A percentile compares a stretch with the other conserved stretches of the same genome.
Conservation (phyloP, 2,329 filamentous ascomycete species). For the Ceratocystiopsis brevicomis region DNA sequence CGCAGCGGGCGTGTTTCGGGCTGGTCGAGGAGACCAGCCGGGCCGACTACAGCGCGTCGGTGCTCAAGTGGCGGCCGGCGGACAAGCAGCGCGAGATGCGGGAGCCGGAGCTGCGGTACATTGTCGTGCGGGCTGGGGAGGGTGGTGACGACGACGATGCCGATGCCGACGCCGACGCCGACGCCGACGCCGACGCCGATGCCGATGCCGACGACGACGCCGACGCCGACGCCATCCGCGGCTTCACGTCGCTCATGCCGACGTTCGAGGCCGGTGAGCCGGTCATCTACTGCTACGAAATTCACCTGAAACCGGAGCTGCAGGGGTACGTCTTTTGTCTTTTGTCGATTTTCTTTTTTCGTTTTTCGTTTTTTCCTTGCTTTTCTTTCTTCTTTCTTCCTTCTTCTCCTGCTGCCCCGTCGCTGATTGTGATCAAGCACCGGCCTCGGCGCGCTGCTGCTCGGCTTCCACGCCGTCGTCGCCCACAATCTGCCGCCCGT, state of each 20-base stretch:
- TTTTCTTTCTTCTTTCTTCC: too few species aligned
- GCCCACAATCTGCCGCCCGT: slow-evolving; percentile 35
- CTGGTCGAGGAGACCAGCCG: slow-evolving; percentile 45
- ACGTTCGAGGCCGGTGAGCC: slow-evolving; percentile 45
- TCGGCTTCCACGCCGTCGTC: slow-evolving; percentile 33
- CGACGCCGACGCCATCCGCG: slow-evolving; percentile 18
- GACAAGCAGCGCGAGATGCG: slow-evolving; percentile 50
- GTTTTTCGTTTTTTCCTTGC: too few species aligned
- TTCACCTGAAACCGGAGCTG: slow-evolving; percentile 42
- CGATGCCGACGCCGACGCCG: background rate
- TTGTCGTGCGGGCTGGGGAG: slow-evolving; percentile 28
- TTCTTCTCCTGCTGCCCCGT: too few species aligned
- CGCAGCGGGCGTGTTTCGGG: slow-evolving; percentile 33
- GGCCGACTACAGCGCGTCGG: slow-evolving; percentile 43
- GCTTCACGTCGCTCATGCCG: slow-evolving; percentile 53
- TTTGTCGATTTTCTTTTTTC: too few species aligned
- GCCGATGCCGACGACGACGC: background rate
- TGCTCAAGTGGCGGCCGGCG: slow-evolving; percentile 40
- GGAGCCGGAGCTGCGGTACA: slow-evolving; percentile 46
- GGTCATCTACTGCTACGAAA: slow-evolving; percentile 63
- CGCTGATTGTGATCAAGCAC: slow-evolving; percentile 20
- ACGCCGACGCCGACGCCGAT: background rate
- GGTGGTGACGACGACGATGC: background rate
- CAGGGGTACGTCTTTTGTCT: slow-evolving; percentile 15
- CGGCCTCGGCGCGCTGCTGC: slow-evolving; percentile 42